phyloP scores from a whole-genome alignment of 306 rosid species.

The Acacia melanoxylon region DNA sequence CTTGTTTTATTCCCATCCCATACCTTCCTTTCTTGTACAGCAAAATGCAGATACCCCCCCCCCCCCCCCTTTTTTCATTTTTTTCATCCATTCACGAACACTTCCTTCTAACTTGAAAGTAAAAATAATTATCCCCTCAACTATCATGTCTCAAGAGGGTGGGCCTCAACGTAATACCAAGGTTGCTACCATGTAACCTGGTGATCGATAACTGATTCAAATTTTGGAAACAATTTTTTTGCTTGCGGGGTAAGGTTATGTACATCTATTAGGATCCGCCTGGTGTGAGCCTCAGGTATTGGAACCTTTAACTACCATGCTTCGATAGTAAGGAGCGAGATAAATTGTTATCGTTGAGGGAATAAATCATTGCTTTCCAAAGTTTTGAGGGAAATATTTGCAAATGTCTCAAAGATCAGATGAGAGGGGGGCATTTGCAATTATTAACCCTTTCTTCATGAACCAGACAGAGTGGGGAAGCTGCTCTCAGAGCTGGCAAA shows the following conservation, averaged over 20 bases:
- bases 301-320: too few relatives aligned
- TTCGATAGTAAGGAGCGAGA: background rate
- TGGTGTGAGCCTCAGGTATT: too few relatives aligned
- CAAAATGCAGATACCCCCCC: background rate
- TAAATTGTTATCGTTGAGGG: background rate
- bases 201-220: too few relatives aligned
- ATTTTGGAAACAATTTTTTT: too few relatives aligned
- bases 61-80: too few relatives aligned
- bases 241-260: too few relatives aligned
- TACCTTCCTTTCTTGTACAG: background rate
- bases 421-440: background rate
- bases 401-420: background rate
- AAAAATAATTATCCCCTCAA: background rate
- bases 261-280: too few relatives aligned
- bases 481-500: conserved; percentile 78
- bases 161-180: too few relatives aligned
- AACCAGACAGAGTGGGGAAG: conserved; percentile 65
- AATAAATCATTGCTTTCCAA: background rate
- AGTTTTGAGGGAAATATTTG: background rate
- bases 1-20: conserved; percentile 24
- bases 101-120: background rate
- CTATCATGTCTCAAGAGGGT: background rate
- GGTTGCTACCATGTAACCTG: too few relatives aligned
- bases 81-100: background rate
- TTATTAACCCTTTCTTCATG: conserved; percentile 7